These are phyloP conservation scores for Penicillium canariense DNA, from an alignment of 495 filamentous ascomycete genomes.

Conservation along the genomic window DNA sequence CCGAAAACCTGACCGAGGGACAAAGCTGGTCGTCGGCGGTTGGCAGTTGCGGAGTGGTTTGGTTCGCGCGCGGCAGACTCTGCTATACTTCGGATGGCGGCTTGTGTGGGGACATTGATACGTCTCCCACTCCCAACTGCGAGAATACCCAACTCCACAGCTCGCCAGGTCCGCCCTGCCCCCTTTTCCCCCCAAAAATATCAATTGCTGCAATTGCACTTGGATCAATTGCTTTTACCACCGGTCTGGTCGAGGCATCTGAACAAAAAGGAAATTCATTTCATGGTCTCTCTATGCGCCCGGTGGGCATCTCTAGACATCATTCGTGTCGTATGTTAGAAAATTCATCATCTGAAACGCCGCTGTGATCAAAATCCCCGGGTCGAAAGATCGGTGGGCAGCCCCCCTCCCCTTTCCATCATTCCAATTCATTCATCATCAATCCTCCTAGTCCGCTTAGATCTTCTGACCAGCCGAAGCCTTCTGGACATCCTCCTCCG, in stretches of 20 bases:
- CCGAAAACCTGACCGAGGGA: neutral
- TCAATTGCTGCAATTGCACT: too few species aligned
- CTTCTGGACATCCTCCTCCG: constrained; percentile 45
- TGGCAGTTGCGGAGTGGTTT: too few species aligned
- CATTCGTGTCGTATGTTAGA: constrained; percentile 18
- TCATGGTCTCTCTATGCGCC: constrained; percentile 17
- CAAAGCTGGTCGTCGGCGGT: too few species aligned
- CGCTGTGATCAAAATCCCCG: neutral
- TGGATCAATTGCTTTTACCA: too few species aligned
- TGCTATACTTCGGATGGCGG: neutral
- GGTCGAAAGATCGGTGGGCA: neutral
- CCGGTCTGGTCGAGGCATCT: neutral
- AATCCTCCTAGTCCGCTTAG: constrained; percentile 12
- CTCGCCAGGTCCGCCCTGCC: too few species aligned
- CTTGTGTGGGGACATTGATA: neutral
- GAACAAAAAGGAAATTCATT: constrained; percentile 12
- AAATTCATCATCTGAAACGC: constrained; percentile 12
- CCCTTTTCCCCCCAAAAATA: too few species aligned
- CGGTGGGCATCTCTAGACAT: constrained; percentile 23
- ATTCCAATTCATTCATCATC: neutral
- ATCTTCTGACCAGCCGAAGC: constrained; percentile 39
- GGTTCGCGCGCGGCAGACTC: too few species aligned
- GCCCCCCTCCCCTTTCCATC: constrained; percentile 5
- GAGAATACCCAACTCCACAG: too few species aligned
- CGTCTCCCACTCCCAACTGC: neutral